A percentile compares a stretch with the other conserved stretches of the same genome.
Evolutionary conservation across 2,329 filamentous ascomycete genomes (phyloP).

Genomic region (Arthrobotrys pseudoclavata): DNA sequence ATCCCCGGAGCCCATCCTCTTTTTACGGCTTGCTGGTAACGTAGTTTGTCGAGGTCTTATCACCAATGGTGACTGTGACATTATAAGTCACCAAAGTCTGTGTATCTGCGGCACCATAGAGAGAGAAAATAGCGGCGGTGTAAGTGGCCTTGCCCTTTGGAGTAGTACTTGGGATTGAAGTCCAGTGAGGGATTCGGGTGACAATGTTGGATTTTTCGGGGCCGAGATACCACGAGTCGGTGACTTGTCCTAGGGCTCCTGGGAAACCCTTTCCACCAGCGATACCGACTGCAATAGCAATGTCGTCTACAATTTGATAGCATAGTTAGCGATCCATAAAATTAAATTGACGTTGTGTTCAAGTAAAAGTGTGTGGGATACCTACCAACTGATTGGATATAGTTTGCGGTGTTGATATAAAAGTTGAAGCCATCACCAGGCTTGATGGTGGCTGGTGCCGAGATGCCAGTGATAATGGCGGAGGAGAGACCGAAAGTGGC

Average conservation of each 20-base stretch:
- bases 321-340: not conserved
- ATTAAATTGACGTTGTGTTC: not conserved
- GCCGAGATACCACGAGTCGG: conserved; percentile 61
- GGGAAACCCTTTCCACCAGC: conserved; percentile 54
- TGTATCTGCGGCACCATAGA: conserved; percentile 36
- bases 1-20: not conserved
- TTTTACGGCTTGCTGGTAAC: conserved; percentile 50
- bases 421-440: conserved; percentile 61
- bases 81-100: conserved; percentile 48
- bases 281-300: conserved; percentile 60
- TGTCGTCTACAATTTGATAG: conserved; percentile 40
- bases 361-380: not conserved
- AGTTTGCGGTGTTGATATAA: conserved; percentile 60
- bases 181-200: conserved; percentile 43
- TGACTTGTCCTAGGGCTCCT: conserved; percentile 54
- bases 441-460: conserved; percentile 61
- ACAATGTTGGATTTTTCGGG: conserved; percentile 54
- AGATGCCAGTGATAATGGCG: conserved; percentile 61
- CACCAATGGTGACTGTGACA: conserved; percentile 45
- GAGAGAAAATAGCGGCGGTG: conserved; percentile 37
- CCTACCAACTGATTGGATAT: conserved; percentile 60
- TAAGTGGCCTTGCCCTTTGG: conserved; percentile 42
- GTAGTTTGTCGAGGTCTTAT: conserved; percentile 43
- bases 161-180: conserved; percentile 18
- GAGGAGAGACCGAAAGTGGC: conserved; percentile 51